phyloP scores from a whole-genome alignment of 768 basidiomycete species.

The Leccinum olivaceopallidum region DNA sequence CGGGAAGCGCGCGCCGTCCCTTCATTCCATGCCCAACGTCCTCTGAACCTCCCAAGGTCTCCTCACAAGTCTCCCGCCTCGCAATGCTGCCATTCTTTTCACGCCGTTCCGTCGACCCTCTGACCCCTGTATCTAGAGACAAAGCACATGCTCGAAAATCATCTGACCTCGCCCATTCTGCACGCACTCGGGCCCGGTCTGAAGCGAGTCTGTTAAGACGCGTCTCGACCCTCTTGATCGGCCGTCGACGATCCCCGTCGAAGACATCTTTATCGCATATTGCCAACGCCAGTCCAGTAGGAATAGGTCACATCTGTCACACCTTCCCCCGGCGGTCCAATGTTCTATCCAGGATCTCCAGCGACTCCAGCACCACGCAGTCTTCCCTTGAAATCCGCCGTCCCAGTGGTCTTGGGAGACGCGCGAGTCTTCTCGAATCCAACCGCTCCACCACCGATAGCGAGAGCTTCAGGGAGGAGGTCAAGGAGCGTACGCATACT shows the following conservation, averaged over 20 bases:
- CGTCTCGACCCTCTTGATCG: constrained; percentile 29
- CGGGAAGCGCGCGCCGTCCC: neutral
- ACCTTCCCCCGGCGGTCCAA: constrained; percentile 9
- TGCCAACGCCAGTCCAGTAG: constrained; percentile 3
- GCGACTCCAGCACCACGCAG: constrained; percentile 14
- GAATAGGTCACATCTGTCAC: constrained; percentile 19
- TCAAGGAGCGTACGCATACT: neutral
- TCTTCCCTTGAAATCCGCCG: constrained; percentile 35
- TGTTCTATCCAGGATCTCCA: constrained; percentile 25
- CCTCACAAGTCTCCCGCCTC: neutral
- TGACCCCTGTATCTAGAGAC: constrained; percentile 5
- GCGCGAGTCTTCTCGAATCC: constrained; percentile 29
- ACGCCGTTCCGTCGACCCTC: constrained; percentile 30
- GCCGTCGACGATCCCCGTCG: constrained; percentile 22
- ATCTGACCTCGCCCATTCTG: constrained; percentile 8
- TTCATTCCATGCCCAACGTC: constrained; percentile 19
- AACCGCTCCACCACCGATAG: constrained; percentile 10
- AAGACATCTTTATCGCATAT: constrained; percentile 15
- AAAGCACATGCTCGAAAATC: constrained; percentile 1
- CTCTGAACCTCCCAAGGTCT: neutral
- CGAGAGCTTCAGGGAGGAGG: constrained; percentile 5
- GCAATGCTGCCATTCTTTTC: constrained; percentile 31
- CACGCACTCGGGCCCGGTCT: constrained; percentile 25
- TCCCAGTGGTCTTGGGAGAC: constrained; percentile 33
- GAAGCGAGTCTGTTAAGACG: constrained; percentile 30